These are phyloP conservation scores for Stygiomarasmius scandens DNA, from an alignment of 1,284 basidiomycete species.

Conservation along the genomic window DNA sequence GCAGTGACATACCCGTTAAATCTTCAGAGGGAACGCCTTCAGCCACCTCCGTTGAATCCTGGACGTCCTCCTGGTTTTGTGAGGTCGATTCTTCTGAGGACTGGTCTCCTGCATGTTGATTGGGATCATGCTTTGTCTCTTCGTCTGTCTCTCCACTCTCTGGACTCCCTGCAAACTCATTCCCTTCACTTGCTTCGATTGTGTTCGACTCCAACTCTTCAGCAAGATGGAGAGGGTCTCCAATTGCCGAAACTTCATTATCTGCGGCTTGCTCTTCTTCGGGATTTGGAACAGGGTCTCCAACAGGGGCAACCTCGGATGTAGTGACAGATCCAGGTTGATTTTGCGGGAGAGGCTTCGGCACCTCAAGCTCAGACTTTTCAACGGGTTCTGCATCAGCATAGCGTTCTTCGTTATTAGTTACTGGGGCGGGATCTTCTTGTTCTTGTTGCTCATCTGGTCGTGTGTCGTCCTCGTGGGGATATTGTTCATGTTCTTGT, in stretches of 20 bases:
- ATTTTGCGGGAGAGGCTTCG: neutral
- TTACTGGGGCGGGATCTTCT: neutral
- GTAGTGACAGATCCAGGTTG: neutral
- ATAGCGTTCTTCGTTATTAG: neutral
- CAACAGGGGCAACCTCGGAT: neutral
- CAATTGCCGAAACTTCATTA: neutral
- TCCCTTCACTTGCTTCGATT: neutral
- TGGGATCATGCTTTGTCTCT: neutral
- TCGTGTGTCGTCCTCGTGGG: neutral
- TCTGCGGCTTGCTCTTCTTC: neutral
- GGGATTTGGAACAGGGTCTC: neutral
- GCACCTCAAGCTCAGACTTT: neutral
- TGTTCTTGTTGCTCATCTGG: slow-evolving; percentile 3
- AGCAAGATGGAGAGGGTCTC: neutral
- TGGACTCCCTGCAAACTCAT: neutral
- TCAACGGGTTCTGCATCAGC: slow-evolving; percentile 1
- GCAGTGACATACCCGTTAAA: no score
- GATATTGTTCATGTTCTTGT: slow-evolving; percentile 10
- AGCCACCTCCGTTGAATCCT: no score
- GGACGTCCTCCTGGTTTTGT: no score
- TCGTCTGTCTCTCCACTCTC: neutral
- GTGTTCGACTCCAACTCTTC: neutral
- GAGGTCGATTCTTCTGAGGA: no score
- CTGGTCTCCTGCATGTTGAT: no score
- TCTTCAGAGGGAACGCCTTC: no score